phyloP scores from a whole-genome alignment of 2,329 filamentous ascomycete genomes.

The Fusarium sp. region DNA sequence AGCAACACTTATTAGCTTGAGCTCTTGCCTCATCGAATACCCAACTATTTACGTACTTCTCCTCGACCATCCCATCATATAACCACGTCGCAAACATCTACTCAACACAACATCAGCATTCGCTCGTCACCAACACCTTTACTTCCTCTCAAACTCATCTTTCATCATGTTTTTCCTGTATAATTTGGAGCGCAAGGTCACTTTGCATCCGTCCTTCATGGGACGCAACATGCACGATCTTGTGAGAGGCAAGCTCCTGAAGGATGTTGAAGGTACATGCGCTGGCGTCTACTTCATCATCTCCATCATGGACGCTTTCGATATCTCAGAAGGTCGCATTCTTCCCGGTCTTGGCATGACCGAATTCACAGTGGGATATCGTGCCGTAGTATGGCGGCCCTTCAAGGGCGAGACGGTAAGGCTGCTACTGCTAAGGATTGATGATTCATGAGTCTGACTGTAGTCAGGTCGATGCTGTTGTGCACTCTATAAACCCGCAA shows the following conservation, averaged over 20 bases:
- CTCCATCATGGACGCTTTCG: conserved; percentile 95
- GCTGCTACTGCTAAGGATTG: conserved; percentile 31
- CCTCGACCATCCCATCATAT: conserved; percentile 5
- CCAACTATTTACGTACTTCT: background rate
- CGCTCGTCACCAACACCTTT: conserved; percentile 22
- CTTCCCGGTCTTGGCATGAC: conserved; percentile 91
- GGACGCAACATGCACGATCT: conserved; percentile 93
- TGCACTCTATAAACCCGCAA: conserved; percentile 89
- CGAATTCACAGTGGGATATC: conserved; percentile 94
- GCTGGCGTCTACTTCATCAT: conserved; percentile 98
- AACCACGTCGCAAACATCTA: conserved; percentile 4
- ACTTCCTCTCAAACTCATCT: conserved; percentile 10
- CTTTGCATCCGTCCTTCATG: conserved; percentile 97
- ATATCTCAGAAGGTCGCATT: conserved; percentile 93
- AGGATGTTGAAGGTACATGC: conserved; percentile 95
- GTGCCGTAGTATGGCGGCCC: conserved; percentile 96
- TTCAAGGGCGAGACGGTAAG: conserved; percentile 98
- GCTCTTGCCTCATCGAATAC: background rate
- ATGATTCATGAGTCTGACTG: conserved; percentile 49
- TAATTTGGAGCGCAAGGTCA: conserved; percentile 94
- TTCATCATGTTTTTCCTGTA: conserved; percentile 94
- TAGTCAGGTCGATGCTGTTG: conserved; percentile 88
- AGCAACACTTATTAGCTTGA: conserved; percentile 10
- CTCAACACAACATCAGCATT: conserved; percentile 11
- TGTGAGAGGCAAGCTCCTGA: conserved; percentile 88